phyloP scores from a whole-genome alignment of 441 rosid genomes.

The Pelargonium citronellum region DNA sequence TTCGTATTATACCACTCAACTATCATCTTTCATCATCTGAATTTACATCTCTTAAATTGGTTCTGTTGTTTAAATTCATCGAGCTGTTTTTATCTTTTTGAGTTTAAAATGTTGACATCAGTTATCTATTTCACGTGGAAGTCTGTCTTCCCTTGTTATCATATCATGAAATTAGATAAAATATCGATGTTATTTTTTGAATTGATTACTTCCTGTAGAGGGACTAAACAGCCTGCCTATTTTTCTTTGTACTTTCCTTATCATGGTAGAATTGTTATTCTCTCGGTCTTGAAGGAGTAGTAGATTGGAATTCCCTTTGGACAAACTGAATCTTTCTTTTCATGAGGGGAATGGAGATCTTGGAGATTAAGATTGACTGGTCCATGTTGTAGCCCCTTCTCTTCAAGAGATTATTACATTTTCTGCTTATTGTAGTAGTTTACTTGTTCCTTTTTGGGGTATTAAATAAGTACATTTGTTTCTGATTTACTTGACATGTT shows the following conservation, averaged over 20 bases:
- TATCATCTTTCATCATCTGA: not conserved
- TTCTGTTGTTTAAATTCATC: not conserved
- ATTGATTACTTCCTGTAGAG: not conserved
- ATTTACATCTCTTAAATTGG: not conserved
- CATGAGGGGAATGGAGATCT: not conserved
- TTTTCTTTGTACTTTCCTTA: not conserved
- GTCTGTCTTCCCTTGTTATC: not conserved
- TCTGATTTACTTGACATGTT: not conserved
- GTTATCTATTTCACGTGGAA: not conserved
- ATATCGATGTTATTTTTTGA: not conserved
- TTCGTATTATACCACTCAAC: not conserved
- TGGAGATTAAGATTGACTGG: not conserved
- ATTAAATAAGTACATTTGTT: not conserved
- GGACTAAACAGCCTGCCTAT: not conserved
- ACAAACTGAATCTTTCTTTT: not conserved
- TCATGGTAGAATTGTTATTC: not conserved
- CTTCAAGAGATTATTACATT: not conserved
- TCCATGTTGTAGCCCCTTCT: not conserved
- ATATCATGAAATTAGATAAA: not conserved
- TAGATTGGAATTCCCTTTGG: not conserved
- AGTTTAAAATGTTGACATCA: conserved; percentile 12
- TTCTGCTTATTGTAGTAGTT: not conserved
- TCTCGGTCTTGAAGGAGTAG: not conserved
- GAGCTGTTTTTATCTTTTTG: not conserved
- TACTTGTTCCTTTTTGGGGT: not conserved